Evolutionary conservation across 257 asterid species (phyloP).

Genomic region (Striga asiatica): DNA sequence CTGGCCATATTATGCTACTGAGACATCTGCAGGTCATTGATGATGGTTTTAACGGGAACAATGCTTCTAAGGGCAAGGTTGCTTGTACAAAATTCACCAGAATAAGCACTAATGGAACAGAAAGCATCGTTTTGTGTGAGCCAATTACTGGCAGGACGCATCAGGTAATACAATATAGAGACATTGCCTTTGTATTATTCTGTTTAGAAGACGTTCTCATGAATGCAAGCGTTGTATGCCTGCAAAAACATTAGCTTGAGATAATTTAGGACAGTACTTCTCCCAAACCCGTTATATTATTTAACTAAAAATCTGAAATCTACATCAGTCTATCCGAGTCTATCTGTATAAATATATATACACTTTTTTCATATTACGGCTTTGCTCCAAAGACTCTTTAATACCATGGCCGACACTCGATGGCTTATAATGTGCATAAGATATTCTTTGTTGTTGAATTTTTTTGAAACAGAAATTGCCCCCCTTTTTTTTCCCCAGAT

Average conservation of each 20-base stretch:
- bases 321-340: too few relatives aligned
- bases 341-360: too few relatives aligned
- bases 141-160: slow-evolving; percentile 95
- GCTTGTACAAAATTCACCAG: slow-evolving; percentile 90
- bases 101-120: slow-evolving; percentile 68
- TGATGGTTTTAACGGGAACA: slow-evolving; percentile 22
- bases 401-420: neutral
- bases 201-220: neutral
- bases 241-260: too few relatives aligned
- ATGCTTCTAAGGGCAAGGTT: slow-evolving; percentile 50
- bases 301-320: too few relatives aligned
- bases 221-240: too few relatives aligned
- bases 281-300: too few relatives aligned
- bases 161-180: slow-evolving; percentile 51
- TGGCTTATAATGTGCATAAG: too few relatives aligned
- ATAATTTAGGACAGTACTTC: too few relatives aligned
- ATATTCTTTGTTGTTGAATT: too few relatives aligned
- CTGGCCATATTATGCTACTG: slow-evolving; percentile 9
- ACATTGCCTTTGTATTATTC: too few relatives aligned
- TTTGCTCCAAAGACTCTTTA: too few relatives aligned
- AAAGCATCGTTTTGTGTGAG: slow-evolving; percentile 75
- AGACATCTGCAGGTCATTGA: slow-evolving; percentile 39
- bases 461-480: slow-evolving; percentile 2
- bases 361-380: too few relatives aligned
- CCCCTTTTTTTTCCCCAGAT: slow-evolving; percentile 61